phyloP scores from a whole-genome alignment of 140 eudicot genomes.

The Ambrosia hybrid region DNA sequence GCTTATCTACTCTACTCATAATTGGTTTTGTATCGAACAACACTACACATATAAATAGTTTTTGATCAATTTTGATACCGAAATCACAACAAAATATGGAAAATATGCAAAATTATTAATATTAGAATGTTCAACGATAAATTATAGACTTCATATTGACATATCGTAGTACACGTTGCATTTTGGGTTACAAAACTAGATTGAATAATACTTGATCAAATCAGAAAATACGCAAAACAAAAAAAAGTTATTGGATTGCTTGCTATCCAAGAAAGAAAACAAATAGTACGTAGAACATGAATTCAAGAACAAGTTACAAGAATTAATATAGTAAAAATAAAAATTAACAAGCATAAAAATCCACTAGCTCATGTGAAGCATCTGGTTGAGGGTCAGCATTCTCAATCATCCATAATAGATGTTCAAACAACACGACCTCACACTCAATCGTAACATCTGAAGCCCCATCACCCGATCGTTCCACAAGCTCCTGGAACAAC shows the following conservation, averaged over 20 bases:
- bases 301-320: constrained; percentile 28
- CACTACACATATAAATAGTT: not conserved
- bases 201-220: constrained; percentile 15
- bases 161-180: not conserved
- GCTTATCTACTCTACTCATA: not conserved
- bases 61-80: too few species aligned
- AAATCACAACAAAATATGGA: not conserved
- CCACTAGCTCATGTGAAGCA: constrained; percentile 71
- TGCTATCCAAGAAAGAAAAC: constrained; percentile 32
- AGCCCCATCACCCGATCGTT: constrained; percentile 49
- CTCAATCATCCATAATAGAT: constrained; percentile 90
- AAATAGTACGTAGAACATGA: constrained; percentile 15
- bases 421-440: constrained; percentile 90
- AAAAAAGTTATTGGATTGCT: constrained; percentile 26
- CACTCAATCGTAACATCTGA: constrained; percentile 53
- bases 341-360: constrained; percentile 62
- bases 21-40: not conserved
- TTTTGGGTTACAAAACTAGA: constrained; percentile 11
- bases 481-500: constrained; percentile 75
- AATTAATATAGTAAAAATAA: constrained; percentile 10
- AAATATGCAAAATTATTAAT: not conserved
- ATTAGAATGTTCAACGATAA: too few species aligned
- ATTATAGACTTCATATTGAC: too few species aligned
- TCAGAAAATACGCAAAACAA: not conserved
- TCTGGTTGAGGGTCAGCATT: constrained; percentile 86